Conservation (phyloP, 2,329 filamentous ascomycete species). For the Pseudocercospora fijiensis region DNA sequence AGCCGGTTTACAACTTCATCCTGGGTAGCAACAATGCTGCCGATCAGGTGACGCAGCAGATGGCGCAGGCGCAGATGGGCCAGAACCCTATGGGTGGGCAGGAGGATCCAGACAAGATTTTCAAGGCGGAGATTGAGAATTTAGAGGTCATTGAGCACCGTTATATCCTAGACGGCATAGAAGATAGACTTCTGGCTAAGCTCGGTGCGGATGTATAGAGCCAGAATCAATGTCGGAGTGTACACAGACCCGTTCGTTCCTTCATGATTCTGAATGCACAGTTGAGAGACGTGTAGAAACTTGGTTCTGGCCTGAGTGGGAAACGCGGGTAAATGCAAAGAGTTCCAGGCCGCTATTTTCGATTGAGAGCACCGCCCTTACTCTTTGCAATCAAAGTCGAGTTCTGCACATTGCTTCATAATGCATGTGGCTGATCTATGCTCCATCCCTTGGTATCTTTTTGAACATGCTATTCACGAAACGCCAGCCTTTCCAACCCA, state of each 20-base stretch:
- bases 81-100: constrained; percentile 78
- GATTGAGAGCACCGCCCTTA: background rate
- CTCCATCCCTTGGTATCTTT: background rate
- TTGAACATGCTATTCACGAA: background rate
- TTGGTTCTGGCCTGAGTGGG: background rate
- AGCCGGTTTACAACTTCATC: constrained; percentile 96
- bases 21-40: constrained; percentile 94
- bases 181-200: constrained; percentile 70
- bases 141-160: constrained; percentile 91
- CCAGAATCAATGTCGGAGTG: background rate
- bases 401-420: background rate
- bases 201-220: constrained; percentile 23
- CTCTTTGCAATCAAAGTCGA: background rate
- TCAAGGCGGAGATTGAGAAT: constrained; percentile 89
- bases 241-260: background rate
- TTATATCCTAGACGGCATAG: constrained; percentile 84
- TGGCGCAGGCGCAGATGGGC: constrained; percentile 64
- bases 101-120: constrained; percentile 93
- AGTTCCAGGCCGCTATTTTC: background rate
- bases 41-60: constrained; percentile 83
- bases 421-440: background rate
- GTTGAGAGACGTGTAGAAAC: background rate
- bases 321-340: background rate
- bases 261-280: background rate
- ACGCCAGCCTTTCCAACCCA: background rate